These are phyloP conservation scores for Leccinum pellstonianum DNA, from an alignment of 768 basidiomycete genomes.

Conservation along the genomic window DNA sequence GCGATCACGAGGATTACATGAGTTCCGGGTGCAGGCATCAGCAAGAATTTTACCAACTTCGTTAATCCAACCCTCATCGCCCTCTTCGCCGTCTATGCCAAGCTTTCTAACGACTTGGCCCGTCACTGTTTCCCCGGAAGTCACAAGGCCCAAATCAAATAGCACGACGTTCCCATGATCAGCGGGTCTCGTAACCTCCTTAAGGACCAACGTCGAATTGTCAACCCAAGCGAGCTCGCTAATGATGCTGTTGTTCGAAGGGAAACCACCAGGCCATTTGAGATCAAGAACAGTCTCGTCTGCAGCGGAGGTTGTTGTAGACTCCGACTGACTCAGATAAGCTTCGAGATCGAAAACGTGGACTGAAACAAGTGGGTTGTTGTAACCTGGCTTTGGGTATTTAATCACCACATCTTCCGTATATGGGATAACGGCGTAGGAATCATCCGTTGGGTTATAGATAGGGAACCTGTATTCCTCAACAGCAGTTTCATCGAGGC, in stretches of 20 bases:
- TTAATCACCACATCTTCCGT: slow-evolving; percentile 59
- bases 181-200: slow-evolving; percentile 85
- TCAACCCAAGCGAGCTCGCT: slow-evolving; percentile 88
- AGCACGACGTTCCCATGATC: slow-evolving; percentile 76
- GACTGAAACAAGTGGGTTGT: slow-evolving; percentile 82
- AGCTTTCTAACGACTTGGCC: slow-evolving; percentile 71
- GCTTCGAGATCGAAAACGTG: slow-evolving; percentile 76
- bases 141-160: slow-evolving; percentile 53
- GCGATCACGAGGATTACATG: slow-evolving; percentile 16
- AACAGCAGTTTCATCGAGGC: slow-evolving; percentile 86
- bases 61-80: slow-evolving; percentile 95
- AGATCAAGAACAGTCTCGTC: slow-evolving; percentile 53
- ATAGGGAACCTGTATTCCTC: slow-evolving; percentile 85
- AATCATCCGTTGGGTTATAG: slow-evolving; percentile 81
- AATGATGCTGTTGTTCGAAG: slow-evolving; percentile 65
- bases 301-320: slow-evolving; percentile 30
- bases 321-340: slow-evolving; percentile 42
- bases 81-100: slow-evolving; percentile 81
- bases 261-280: slow-evolving; percentile 63
- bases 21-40: slow-evolving; percentile 7
- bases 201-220: slow-evolving; percentile 68
- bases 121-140: slow-evolving; percentile 28
- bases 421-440: slow-evolving; percentile 75
- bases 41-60: slow-evolving; percentile 48
- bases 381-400: slow-evolving; percentile 89